A percentile compares a stretch with the other conserved stretches of the same genome.
Evolutionary conservation across 768 basidiomycete genomes (phyloP).

Genomic region (Obba rivulosa): DNA sequence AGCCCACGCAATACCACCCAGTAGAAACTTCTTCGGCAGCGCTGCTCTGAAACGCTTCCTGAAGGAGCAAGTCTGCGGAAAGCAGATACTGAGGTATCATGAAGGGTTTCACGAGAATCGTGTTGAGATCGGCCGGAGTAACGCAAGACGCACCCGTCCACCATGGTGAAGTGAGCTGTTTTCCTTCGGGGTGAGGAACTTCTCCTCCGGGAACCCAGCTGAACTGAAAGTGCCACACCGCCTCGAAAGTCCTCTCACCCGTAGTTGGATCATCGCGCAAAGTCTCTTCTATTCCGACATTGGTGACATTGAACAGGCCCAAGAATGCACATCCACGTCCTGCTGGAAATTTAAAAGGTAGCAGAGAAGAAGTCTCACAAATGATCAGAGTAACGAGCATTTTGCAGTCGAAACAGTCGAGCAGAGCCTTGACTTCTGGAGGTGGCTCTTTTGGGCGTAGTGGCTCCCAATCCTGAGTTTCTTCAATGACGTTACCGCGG

Average conservation of each 20-base stretch:
- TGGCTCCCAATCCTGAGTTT: neutral
- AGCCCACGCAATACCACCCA: conserved; percentile 8
- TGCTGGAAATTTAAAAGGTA: neutral
- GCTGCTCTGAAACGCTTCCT: neutral
- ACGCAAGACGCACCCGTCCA: neutral
- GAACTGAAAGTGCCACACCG: conserved; percentile 5
- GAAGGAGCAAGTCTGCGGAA: neutral
- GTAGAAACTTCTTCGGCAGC: conserved; percentile 3
- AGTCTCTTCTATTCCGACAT: neutral
- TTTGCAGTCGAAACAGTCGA: neutral
- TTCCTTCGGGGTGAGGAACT: neutral
- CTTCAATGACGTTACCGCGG: neutral
- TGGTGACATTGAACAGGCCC: conserved; percentile 3
- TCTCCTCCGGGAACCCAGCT: conserved; percentile 7
- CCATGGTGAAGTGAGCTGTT: neutral
- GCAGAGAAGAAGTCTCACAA: neutral
- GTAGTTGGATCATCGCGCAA: neutral
- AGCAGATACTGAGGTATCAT: conserved; percentile 8
- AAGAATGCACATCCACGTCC: conserved; percentile 5
- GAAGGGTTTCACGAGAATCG: neutral
- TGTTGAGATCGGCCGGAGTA: neutral
- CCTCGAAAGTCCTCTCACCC: neutral
- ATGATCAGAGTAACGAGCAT: conserved; percentile 3
- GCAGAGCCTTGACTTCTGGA: conserved; percentile 1
- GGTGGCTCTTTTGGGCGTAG: neutral